Conservation (phyloP, 2,329 filamentous ascomycete species). For the Cladorrhinum sp. region DNA sequence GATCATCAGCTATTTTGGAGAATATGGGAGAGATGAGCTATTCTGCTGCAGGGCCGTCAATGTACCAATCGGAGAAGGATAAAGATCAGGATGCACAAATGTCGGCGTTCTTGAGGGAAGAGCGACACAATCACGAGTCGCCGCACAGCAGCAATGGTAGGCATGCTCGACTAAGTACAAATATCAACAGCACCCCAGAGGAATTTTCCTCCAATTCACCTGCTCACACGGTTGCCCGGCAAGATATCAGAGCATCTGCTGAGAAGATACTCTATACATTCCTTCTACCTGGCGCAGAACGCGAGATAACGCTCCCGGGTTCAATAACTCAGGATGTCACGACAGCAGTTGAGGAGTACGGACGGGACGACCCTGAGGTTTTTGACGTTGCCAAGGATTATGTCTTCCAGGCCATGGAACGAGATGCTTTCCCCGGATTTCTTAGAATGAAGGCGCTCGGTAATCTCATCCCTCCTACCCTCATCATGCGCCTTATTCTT, state of each 20-base stretch:
- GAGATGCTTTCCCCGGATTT: slow-evolving; percentile 98
- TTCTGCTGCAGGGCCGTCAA: slow-evolving; percentile 57
- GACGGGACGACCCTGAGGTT: slow-evolving; percentile 92
- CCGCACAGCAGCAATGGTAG: slow-evolving; percentile 50
- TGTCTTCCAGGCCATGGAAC: slow-evolving; percentile 99
- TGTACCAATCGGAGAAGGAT: slow-evolving; percentile 66
- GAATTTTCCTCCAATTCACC: slow-evolving; percentile 76
- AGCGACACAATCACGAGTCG: slow-evolving; percentile 56
- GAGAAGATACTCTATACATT: slow-evolving; percentile 99
- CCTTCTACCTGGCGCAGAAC: slow-evolving; percentile 87
- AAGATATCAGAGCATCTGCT: slow-evolving; percentile 87
- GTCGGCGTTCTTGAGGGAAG: slow-evolving; percentile 80
- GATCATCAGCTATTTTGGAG: slow-evolving; percentile 78
- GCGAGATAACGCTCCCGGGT: slow-evolving; percentile 90
- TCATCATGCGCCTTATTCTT: slow-evolving; percentile 79
- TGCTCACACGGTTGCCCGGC: slow-evolving; percentile 76
- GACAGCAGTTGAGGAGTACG: slow-evolving; percentile 81
- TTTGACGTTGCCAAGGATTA: slow-evolving; percentile 99
- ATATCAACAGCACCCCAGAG: slow-evolving; percentile 57
- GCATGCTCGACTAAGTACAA: slow-evolving; percentile 47
- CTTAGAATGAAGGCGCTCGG: slow-evolving; percentile 91
- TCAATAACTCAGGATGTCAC: slow-evolving; percentile 85
- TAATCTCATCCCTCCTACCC: slow-evolving; percentile 88
- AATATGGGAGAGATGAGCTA: slow-evolving; percentile 65
- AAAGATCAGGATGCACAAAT: slow-evolving; percentile 83